Evolutionary conservation across 2,329 filamentous ascomycete species (phyloP).

Genomic region (Fusarium pseudonygamai): DNA sequence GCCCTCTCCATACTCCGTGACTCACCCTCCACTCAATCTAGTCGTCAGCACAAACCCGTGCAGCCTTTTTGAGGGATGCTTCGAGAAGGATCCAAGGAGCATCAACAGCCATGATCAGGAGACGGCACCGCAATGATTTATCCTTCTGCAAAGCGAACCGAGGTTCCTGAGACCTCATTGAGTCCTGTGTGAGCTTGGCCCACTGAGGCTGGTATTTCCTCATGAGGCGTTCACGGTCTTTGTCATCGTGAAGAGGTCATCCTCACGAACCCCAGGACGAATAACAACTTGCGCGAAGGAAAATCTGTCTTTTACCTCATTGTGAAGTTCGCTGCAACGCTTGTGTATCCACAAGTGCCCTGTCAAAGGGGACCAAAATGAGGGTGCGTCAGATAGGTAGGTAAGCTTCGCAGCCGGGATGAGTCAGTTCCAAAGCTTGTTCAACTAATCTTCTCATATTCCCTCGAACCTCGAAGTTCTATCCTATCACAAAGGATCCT

Average conservation of each 20-base stretch:
- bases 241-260: not conserved
- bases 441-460: not conserved
- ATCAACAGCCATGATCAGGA: not conserved
- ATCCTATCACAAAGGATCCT: not conserved
- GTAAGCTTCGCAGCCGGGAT: accelerated
- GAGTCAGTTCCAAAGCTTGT: not conserved
- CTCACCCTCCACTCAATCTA: too few relatives aligned
- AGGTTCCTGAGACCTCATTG: not conserved
- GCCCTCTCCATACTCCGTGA: too few relatives aligned
- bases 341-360: not conserved
- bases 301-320: accelerated
- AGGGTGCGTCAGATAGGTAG: not conserved
- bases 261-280: not conserved
- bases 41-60: too few relatives aligned
- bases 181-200: not conserved
- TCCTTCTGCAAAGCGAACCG: accelerated
- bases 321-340: not conserved
- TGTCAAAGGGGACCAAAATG: accelerated
- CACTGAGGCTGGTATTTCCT: not conserved
- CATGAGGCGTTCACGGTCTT: not conserved
- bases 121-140: not conserved
- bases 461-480: not conserved
- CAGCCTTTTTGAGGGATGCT: accelerated
- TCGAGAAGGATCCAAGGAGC: not conserved
- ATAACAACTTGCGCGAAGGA: not conserved